phyloP scores from a whole-genome alignment of 305 asterid species.

The Fraxinus dipetala region DNA sequence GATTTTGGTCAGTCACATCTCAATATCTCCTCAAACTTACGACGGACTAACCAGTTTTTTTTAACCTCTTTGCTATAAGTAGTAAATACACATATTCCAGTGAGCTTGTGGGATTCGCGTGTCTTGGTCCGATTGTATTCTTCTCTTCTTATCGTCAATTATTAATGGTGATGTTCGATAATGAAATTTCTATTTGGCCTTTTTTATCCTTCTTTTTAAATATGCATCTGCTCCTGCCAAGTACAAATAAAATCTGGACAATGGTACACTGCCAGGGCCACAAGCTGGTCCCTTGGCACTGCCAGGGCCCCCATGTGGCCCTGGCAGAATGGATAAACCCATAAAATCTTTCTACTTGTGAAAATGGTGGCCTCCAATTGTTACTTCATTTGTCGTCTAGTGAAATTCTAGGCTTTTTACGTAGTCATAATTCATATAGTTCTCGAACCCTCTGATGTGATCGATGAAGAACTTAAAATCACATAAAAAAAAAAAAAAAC shows the following conservation, averaged over 20 bases:
- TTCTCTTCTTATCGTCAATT: background rate
- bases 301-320: background rate
- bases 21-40: background rate
- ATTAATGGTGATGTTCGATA: background rate
- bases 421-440: conserved; percentile 3
- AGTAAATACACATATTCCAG: background rate
- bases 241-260: background rate
- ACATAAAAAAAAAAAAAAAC: no score
- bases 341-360: background rate
- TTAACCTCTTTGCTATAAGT: background rate
- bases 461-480: conserved; percentile 34
- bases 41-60: background rate
- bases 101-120: background rate
- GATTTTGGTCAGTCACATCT: background rate
- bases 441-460: conserved; percentile 44
- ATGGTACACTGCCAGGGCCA: background rate
- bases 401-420: background rate
- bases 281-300: background rate
- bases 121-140: background rate
- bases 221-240: background rate
- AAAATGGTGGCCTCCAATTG: background rate
- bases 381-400: background rate
- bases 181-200: background rate
- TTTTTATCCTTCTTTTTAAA: no score
- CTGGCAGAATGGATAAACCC: background rate